Conservation (phyloP, 1,284 basidiomycete genomes). For the Ceratobasidium theobromae region DNA sequence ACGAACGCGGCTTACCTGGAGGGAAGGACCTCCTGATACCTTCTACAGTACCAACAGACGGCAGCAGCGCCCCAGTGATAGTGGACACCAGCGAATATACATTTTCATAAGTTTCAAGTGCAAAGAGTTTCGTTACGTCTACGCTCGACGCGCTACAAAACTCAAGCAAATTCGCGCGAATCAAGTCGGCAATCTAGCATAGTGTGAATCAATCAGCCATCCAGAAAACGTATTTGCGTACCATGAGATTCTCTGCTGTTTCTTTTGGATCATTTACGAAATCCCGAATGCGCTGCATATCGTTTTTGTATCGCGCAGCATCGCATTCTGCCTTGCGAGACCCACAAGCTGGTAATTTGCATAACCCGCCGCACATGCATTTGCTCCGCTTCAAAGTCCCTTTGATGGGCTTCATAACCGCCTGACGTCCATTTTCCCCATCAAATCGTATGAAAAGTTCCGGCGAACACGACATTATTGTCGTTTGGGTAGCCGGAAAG, state of each 20-base stretch:
- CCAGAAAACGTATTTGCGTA: conserved; percentile 39
- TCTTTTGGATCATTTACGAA: conserved; percentile 84
- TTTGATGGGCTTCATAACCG: conserved; percentile 61
- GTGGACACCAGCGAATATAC: conserved; percentile 98
- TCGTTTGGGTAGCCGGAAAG: conserved; percentile 56
- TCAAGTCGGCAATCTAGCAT: conserved; percentile 82
- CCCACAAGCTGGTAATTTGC: conserved; percentile 15
- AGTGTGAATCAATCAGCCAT: neutral
- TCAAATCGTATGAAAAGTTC: conserved; percentile 92
- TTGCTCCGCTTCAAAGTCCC: conserved; percentile 57
- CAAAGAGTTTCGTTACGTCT: conserved; percentile 81
- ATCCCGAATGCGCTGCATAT: conserved; percentile 41
- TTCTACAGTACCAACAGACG: conserved; percentile 42
- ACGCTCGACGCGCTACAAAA: conserved; percentile 66
- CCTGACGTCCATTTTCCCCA: conserved; percentile 50
- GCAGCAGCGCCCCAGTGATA: conserved; percentile 51
- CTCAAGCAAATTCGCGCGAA: conserved; percentile 77
- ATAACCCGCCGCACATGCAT: conserved; percentile 24
- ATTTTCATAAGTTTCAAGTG: conserved; percentile 89
- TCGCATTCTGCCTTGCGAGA: conserved; percentile 32
- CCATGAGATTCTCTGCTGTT: conserved; percentile 95
- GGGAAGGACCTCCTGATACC: conserved; percentile 63
- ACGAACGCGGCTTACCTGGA: conserved; percentile 61
- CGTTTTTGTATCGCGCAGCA: conserved; percentile 38
- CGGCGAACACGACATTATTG: conserved; percentile 78